Conservation (phyloP, 1,284 basidiomycete genomes). For the Ganoderma multipileum region DNA sequence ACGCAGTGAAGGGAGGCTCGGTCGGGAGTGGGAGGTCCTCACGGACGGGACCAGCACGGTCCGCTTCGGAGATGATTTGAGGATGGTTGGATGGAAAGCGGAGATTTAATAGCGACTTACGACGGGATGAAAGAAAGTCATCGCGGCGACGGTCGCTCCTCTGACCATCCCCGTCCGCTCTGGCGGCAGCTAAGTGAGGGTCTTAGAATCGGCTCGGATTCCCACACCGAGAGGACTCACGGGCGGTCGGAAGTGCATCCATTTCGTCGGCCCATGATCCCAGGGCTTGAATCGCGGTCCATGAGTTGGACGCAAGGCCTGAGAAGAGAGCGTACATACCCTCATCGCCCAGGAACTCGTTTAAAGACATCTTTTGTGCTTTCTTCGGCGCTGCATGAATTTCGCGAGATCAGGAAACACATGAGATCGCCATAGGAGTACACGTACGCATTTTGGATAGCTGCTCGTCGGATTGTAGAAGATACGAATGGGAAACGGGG, state of each 20-base stretch:
- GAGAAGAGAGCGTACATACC: constrained; percentile 53
- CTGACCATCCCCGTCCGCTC: constrained; percentile 61
- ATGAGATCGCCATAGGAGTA: not conserved
- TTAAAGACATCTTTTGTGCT: constrained; percentile 89
- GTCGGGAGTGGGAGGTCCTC: constrained; percentile 97
- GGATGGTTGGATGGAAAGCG: not conserved
- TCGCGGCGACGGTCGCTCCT: constrained; percentile 61
- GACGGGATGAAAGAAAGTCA: constrained; percentile 66
- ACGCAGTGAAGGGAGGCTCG: constrained; percentile 94
- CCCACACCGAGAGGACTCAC: constrained; percentile 55
- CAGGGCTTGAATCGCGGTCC: constrained; percentile 56
- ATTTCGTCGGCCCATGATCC: constrained; percentile 99
- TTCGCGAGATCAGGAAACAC: constrained; percentile 13
- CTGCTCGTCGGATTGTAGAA: constrained; percentile 16
- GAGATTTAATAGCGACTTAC: constrained; percentile 46
- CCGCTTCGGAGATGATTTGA: constrained; percentile 50
- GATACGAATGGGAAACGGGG: constrained; percentile 9
- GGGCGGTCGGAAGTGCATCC: constrained; percentile 88
- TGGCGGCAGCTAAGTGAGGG: constrained; percentile 59
- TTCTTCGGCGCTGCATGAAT: constrained; percentile 77
- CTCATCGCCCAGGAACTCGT: constrained; percentile 87
- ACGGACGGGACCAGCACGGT: constrained; percentile 67
- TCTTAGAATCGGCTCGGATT: constrained; percentile 26
- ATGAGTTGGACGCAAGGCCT: constrained; percentile 46
- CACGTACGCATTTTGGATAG: constrained; percentile 43